Conservation (phyloP, 1,284 basidiomycete genomes). For the Tylopilus orsonianus region DNA sequence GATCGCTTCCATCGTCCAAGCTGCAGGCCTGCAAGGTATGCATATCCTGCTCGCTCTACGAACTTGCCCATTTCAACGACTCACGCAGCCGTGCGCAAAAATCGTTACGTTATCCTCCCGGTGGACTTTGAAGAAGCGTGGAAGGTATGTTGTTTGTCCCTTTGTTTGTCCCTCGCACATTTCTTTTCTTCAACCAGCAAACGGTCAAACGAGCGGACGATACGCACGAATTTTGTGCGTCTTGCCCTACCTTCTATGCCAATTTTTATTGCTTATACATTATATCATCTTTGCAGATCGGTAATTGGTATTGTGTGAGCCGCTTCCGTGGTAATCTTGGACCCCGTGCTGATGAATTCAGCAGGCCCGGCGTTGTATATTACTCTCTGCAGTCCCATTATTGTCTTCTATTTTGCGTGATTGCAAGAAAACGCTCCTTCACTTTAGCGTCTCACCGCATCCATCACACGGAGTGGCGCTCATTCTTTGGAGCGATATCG, state of each 20-base stretch:
- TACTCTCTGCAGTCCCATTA: slow-evolving; percentile 32
- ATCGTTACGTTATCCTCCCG: slow-evolving; percentile 96
- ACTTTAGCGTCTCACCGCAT: slow-evolving; percentile 78
- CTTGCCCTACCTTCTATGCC: not conserved
- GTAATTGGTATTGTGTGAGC: slow-evolving; percentile 27
- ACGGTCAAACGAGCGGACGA: slow-evolving; percentile 93
- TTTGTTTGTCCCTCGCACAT: slow-evolving; percentile 39
- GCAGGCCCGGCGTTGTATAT: slow-evolving; percentile 22
- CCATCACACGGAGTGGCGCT: slow-evolving; percentile 59
- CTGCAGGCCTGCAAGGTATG: slow-evolving; percentile 93
- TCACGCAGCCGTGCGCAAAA: slow-evolving; percentile 87
- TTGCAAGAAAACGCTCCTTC: slow-evolving; percentile 45
- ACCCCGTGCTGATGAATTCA: slow-evolving; percentile 5
- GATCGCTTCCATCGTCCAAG: slow-evolving; percentile 95
- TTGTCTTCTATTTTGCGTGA: slow-evolving; percentile 21
- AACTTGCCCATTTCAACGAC: slow-evolving; percentile 6
- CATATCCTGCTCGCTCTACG: slow-evolving; percentile 1
- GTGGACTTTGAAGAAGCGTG: slow-evolving; percentile 98
- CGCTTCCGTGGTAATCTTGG: not conserved
- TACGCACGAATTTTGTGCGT: slow-evolving; percentile 93
- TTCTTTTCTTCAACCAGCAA: slow-evolving; percentile 59
- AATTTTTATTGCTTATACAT: not conserved
- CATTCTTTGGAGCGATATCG: slow-evolving; percentile 83
- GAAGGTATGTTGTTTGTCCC: slow-evolving; percentile 76
- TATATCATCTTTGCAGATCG: slow-evolving; percentile 22